phyloP scores from a whole-genome alignment of 495 filamentous ascomycete species.

The Penicillium taxi region DNA sequence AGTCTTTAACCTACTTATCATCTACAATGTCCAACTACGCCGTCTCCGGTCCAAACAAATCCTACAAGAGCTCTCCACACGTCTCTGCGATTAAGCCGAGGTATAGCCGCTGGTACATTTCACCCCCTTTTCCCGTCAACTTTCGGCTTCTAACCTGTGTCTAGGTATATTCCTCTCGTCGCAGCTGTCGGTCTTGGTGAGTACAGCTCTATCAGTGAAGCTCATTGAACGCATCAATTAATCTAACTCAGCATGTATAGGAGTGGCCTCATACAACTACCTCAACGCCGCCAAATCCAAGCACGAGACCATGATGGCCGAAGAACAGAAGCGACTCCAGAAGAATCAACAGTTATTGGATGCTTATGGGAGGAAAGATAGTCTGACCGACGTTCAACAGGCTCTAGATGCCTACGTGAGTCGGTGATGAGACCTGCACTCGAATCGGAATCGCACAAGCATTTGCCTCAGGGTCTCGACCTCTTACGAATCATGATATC shows the following conservation, averaged over 20 bases:
- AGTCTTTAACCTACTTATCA: neutral
- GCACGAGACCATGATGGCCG: slow-evolving; percentile 7
- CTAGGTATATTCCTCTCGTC: slow-evolving; percentile 28
- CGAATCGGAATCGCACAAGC: too few relatives aligned
- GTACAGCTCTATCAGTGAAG: neutral
- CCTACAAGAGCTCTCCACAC: slow-evolving; percentile 9
- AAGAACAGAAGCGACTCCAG: slow-evolving; percentile 30
- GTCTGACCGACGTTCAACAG: slow-evolving; percentile 48
- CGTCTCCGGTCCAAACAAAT: slow-evolving; percentile 15
- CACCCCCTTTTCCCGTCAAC: neutral
- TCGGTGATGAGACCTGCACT: slow-evolving; percentile 1
- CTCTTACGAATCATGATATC: too few relatives aligned
- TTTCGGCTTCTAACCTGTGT: neutral
- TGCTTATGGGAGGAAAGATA: slow-evolving; percentile 53
- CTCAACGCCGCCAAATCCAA: slow-evolving; percentile 14
- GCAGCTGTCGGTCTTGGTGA: slow-evolving; percentile 27
- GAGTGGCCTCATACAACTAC: slow-evolving; percentile 27
- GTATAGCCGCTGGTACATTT: slow-evolving; percentile 15
- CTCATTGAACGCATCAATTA: slow-evolving; percentile 1
- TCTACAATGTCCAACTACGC: slow-evolving; percentile 20
- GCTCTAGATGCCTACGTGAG: slow-evolving; percentile 32
- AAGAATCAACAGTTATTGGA: slow-evolving; percentile 38
- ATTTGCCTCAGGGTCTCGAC: too few relatives aligned
- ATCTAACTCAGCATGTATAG: slow-evolving; percentile 9
- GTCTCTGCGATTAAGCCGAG: slow-evolving; percentile 13